Evolutionary conservation across 257 asterid genomes (phyloP).

Genomic region (Gynochthodes officinalis): DNA sequence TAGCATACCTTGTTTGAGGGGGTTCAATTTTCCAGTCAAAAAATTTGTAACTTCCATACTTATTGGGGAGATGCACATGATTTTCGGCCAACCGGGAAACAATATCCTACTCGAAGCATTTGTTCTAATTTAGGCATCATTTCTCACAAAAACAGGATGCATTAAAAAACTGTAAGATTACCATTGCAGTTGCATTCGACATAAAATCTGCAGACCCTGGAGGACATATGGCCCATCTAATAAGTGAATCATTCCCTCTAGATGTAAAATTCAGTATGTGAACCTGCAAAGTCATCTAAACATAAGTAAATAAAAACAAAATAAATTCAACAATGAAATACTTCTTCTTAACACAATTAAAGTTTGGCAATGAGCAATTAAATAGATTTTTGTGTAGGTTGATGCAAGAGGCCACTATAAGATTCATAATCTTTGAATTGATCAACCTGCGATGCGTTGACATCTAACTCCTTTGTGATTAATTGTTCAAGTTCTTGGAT

Average conservation of each 20-base stretch:
- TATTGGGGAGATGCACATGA: slow-evolving; percentile 60
- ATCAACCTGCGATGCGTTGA: slow-evolving; percentile 74
- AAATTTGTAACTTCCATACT: slow-evolving; percentile 68
- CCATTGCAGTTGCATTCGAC: slow-evolving; percentile 67
- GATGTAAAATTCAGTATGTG: slow-evolving; percentile 57
- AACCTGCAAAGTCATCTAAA: slow-evolving; percentile 54
- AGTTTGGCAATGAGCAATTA: slow-evolving; percentile 1
- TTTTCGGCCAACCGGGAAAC: slow-evolving; percentile 52
- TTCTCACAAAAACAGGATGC: background rate
- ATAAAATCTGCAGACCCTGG: slow-evolving; percentile 51
- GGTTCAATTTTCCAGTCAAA: slow-evolving; percentile 62
- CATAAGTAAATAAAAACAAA: slow-evolving; percentile 20
- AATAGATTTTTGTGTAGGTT: background rate
- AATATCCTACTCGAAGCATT: slow-evolving; percentile 48
- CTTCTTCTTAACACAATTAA: slow-evolving; percentile 11
- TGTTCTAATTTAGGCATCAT: background rate
- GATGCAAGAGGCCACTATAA: slow-evolving; percentile 1
- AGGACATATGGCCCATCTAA: slow-evolving; percentile 77
- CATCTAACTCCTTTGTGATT: slow-evolving; percentile 58
- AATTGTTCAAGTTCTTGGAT: slow-evolving; percentile 55
- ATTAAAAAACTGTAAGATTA: slow-evolving; percentile 22
- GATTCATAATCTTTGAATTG: slow-evolving; percentile 15
- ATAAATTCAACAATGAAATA: slow-evolving; percentile 17
- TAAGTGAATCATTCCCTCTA: slow-evolving; percentile 55
- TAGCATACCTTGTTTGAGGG: slow-evolving; percentile 56